Conservation (phyloP, 257 asterid species). For the Plantago ovata region DNA sequence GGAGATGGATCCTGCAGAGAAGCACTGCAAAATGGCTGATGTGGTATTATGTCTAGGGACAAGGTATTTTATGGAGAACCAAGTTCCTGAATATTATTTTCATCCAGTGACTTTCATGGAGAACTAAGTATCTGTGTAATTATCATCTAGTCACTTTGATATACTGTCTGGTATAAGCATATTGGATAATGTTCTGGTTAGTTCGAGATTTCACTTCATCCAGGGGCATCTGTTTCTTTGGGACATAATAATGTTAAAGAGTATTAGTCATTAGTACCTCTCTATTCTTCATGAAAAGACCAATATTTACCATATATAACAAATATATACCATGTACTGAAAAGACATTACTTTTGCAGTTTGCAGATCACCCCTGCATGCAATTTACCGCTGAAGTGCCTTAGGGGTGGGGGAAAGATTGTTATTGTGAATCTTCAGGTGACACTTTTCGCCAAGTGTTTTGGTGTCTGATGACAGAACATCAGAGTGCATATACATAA, state of each 20-base stretch:
- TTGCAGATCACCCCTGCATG: constrained; percentile 99
- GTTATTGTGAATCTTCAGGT: constrained; percentile 98
- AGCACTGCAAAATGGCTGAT: constrained; percentile 92
- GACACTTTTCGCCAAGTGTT: constrained; percentile 8
- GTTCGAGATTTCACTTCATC: no score
- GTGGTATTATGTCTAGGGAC: constrained; percentile 90
- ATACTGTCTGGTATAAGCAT: no score
- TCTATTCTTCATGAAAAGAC: constrained; percentile 11
- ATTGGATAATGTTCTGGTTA: no score
- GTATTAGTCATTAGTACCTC: background rate
- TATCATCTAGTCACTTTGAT: no score
- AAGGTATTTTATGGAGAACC: constrained; percentile 45
- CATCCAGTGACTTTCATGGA: no score
- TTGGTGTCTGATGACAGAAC: constrained; percentile 9
- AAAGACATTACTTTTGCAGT: constrained; percentile 40
- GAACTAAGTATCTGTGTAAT: no score
- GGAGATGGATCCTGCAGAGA: constrained; percentile 91
- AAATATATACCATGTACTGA: background rate
- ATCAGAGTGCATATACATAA: background rate
- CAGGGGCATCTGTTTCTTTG: no score
- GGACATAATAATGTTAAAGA: no score
- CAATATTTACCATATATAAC: background rate
- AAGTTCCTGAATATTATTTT: background rate
- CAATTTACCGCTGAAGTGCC: constrained; percentile 84
- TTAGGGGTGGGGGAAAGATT: constrained; percentile 80